Evolutionary conservation across 2,329 filamentous ascomycete species (phyloP).

Genomic region (Cladophialophora bantiana): DNA sequence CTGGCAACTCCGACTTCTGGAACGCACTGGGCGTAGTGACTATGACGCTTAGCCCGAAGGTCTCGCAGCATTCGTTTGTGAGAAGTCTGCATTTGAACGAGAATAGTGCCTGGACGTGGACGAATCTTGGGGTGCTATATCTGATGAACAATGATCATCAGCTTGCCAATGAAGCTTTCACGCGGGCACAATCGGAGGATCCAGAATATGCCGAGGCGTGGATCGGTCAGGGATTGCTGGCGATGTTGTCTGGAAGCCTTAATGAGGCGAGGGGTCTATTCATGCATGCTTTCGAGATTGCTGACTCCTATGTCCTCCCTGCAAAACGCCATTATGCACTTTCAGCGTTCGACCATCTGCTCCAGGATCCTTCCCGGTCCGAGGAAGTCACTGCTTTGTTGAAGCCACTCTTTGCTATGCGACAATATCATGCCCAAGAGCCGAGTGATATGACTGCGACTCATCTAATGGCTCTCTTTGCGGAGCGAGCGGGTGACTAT

Average conservation of each 20-base stretch:
- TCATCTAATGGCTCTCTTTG: slow-evolving; percentile 80
- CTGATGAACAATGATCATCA: slow-evolving; percentile 81
- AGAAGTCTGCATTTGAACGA: slow-evolving; percentile 93
- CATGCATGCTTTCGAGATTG: slow-evolving; percentile 92
- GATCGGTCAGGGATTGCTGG: slow-evolving; percentile 89
- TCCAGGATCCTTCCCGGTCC: slow-evolving; percentile 61
- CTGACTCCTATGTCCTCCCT: slow-evolving; percentile 75
- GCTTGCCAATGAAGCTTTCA: slow-evolving; percentile 89
- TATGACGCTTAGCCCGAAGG: slow-evolving; percentile 80
- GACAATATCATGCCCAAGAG: slow-evolving; percentile 76
- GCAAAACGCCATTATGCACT: slow-evolving; percentile 80
- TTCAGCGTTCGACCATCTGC: slow-evolving; percentile 81
- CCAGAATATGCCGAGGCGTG: slow-evolving; percentile 93
- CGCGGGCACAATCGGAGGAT: slow-evolving; percentile 88
- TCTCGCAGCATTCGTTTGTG: slow-evolving; percentile 92
- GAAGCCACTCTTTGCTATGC: slow-evolving; percentile 85
- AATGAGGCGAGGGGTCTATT: slow-evolving; percentile 85
- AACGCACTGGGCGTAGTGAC: slow-evolving; percentile 93
- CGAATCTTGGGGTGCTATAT: slow-evolving; percentile 86
- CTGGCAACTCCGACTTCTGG: slow-evolving; percentile 95
- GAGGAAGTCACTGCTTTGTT: slow-evolving; percentile 65
- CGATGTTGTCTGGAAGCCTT: slow-evolving; percentile 74
- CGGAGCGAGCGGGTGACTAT: slow-evolving; percentile 79
- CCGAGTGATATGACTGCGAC: slow-evolving; percentile 74
- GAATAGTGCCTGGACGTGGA: slow-evolving; percentile 82